Evolutionary conservation across 2,329 filamentous ascomycete genomes (phyloP).

Genomic region (Cladobotryum mycophilum): DNA sequence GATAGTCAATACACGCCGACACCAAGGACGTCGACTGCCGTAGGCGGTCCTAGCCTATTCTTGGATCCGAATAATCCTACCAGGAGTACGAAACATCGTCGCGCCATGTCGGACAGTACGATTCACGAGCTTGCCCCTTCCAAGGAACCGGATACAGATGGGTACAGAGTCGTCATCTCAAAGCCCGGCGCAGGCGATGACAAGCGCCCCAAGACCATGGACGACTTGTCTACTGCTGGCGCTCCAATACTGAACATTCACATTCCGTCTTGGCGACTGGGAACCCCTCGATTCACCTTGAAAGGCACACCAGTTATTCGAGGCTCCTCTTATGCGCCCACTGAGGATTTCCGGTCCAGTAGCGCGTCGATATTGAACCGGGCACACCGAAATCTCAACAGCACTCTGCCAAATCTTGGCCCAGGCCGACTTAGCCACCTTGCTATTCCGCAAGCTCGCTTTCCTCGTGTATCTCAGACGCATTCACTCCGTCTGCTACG

Average conservation of each 20-base stretch:
- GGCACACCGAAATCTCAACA: constrained; percentile 25
- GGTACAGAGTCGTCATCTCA: constrained; percentile 76
- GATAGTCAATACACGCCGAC: constrained; percentile 38
- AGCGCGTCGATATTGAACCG: constrained; percentile 43
- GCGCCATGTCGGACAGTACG: constrained; percentile 72
- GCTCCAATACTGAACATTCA: constrained; percentile 61
- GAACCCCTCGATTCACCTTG: constrained; percentile 72
- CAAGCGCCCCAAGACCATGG: constrained; percentile 55
- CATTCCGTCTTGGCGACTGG: constrained; percentile 80
- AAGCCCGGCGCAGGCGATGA: constrained; percentile 52
- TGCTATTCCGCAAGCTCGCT: constrained; percentile 30
- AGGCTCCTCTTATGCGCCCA: constrained; percentile 73
- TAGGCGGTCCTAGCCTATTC: constrained; percentile 27
- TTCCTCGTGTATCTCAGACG: constrained; percentile 18
- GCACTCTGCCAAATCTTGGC: constrained; percentile 20
- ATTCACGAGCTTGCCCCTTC: constrained; percentile 55
- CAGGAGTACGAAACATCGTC: constrained; percentile 40
- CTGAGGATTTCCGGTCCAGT: constrained; percentile 63
- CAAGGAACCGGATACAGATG: constrained; percentile 55
- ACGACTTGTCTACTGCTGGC: constrained; percentile 41
- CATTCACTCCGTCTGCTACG: constrained; percentile 36
- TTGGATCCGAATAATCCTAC: constrained; percentile 20
- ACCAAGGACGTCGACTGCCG: constrained; percentile 7
- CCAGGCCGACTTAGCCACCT: constrained; percentile 33
- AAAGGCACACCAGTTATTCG: constrained; percentile 71